Base-by-base conservation (phyloP, 2,329 filamentous ascomycete species). In the Alternaria triticimaculans region DNA sequence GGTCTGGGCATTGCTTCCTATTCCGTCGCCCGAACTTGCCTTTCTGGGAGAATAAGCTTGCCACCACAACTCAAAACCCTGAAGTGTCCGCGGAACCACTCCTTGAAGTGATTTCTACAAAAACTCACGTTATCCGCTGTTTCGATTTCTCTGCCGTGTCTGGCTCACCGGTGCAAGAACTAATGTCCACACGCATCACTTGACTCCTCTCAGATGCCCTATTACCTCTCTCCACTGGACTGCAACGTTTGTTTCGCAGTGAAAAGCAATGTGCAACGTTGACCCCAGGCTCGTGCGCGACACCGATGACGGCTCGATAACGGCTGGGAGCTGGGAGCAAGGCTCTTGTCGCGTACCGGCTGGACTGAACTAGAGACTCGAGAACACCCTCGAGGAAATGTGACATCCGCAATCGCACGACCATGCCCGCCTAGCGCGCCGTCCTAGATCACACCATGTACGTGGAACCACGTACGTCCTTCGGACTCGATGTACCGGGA, bases 1-100 rank as follows among this genome's bases (percentile, higher is more conserved):
- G 50, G 62, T 55, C 68, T 70, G 64, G 68, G 68, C 68, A 60
- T 69, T 64, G 66, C 63, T 66, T 60, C 68, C 66, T 59, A 58
- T 65, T 69, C 64, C 51, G 55, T 62, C 59, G 33, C 50, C 18
- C 48, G 50, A 61, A 58, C 58, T 66, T 70, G 67, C 68, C 68
- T 60, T 59, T 65, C 63, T 62, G 58, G 64, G 66, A 59, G 63
- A 54, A 60, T 33, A 63, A 64, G 33, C 49, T 65, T 57, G 60
- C 66, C 64, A 63, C 62, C 45, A 56, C 58, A 54, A 58, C 58
- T 50, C 55, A 55, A 45, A 48, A 50, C 10, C 41, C 15, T 26
- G 23, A 28, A 37, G 12, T 43, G 9, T 28, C 51, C 18, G 25
- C 30, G 60, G 23, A 26, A 26, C 28, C 11, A 21, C 20, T 23